Base-by-base conservation (phyloP, 345 rosid species). In the Linum usitatissimum region DNA sequence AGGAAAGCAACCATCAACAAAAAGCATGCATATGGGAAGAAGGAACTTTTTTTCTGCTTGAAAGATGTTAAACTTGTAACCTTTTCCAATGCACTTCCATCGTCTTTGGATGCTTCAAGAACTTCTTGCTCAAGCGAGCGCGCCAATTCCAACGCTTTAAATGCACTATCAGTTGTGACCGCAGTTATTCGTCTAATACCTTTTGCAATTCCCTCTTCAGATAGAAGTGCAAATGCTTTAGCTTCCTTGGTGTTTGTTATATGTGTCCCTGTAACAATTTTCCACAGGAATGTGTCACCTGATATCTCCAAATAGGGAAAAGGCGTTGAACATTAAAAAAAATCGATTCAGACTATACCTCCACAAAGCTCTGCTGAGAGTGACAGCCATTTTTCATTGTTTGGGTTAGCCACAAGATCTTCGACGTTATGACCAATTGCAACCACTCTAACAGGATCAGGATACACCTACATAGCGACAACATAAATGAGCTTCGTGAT, bases 161-260 rank as follows among this genome's bases (percentile, higher is more conserved):
- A 79, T 69, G 96, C 99, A 74, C 68, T 61, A 57, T 82, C 92
- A 66, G 91, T 74, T 2, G 99, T 94, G 57, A 88, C 90, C 62
- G 95, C 99, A 75, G 96, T 87, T 75, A 94, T 76, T 72, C 97
- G 83, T 53, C 96, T 66, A 39, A 94, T 73, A 67, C 97, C 96
- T 82, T 86, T 90, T 57, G 95, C 95, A 76, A 94, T 86, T 49
- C 92, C 97, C 81, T 94, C 96, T 83, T 94, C 95, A 1, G 96
- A 83, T 64, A 90, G 75, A 76, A 94, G 91, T 76, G 95, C 99
- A 68, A 94, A 94, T 39, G 88, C 90, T 72, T 86, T 85, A 18
- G 99, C 97, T 76, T 94, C 97, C 17, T 81, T 78, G 3, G 96
- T 94, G 66, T 94, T 94, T 76, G 93, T 69, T 71, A 93, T 76